Base-by-base conservation (phyloP, 148 eudicot species). In the Agrostemma githago region DNA sequence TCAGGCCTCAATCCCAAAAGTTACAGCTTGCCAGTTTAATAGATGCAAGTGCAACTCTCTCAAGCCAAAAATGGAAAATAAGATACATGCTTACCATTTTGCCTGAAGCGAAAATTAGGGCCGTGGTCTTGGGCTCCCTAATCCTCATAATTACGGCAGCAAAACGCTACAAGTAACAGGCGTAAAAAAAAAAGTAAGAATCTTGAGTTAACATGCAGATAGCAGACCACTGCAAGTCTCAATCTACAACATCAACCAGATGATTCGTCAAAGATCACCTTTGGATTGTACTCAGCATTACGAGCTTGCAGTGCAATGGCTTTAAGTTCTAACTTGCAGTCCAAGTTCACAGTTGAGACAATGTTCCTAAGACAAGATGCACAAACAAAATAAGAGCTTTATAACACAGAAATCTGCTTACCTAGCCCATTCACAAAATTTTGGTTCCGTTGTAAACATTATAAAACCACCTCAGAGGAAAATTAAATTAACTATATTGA, bases 101-200 rank as follows among this genome's bases (percentile, higher is more conserved):
- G 12, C 97, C 97, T 70, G 97, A 92, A 80, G 97, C 97, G 84
- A 92, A 92, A 57, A 92, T 92, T 21, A 92, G 66, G 2, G 97
- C 95, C 34, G 97, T 92, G 0, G 97, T 92, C 82, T 92, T 92
- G 71, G 97, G 97, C 41, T 92, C 97, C 71, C 97, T 89, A 37
- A 92, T 89, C 83, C 97, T 83, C 97, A 92, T 92, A 58, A 92
- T 92, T 10, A 92, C 97, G 15, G 97, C 97, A 84, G 97, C 95
- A 82, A 92, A 92, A 88, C 97, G 97, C 97, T 92, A 81, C 19
- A 76, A 38, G 58, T 21, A 48, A 59, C 64, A 75, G 8, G 26
- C 48, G 16, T 51, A 20, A 54, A 2, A 68, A 46, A n/a, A 38
- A 34, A 68, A 6, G 37, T 40, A 67, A 61, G 54, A 72, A 51